These are phyloP conservation scores for Sonneratia caseolaris DNA, from an alignment of 345 rosid genomes.

Conservation along the genomic window DNA sequence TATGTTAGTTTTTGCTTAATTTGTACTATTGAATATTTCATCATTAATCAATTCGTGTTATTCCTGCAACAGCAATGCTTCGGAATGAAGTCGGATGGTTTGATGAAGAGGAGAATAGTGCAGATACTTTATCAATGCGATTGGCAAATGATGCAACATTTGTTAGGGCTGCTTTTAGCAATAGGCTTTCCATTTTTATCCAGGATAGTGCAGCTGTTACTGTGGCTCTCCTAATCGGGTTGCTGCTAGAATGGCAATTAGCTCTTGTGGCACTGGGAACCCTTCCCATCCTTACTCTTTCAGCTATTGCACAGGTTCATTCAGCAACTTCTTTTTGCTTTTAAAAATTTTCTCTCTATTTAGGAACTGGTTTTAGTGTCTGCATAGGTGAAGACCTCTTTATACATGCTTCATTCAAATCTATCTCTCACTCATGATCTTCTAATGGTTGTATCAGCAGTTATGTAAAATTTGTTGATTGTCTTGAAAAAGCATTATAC, in stretches of 20 bases:
- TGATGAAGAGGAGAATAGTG: conserved; percentile 95
- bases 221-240: conserved; percentile 82
- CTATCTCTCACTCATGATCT: not conserved
- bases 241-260: conserved; percentile 83
- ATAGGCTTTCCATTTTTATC: conserved; percentile 92
- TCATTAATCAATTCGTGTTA: conserved; percentile 8
- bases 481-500: not conserved
- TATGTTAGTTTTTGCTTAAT: conserved; percentile 3
- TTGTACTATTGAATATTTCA: not conserved
- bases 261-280: conserved; percentile 96
- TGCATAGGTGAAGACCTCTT: not conserved
- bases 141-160: conserved; percentile 99
- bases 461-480: not conserved
- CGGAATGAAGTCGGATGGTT: conserved; percentile 99
- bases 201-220: conserved; percentile 92
- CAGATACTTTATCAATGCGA: conserved; percentile 95
- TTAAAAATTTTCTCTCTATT: not conserved
- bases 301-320: conserved; percentile 97
- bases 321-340: conserved; percentile 2
- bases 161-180: conserved; percentile 97
- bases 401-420: not conserved
- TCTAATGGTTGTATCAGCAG: not conserved
- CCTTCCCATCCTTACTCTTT: conserved; percentile 69
- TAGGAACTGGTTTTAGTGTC: not conserved
- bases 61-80: conserved; percentile 68